phyloP scores from a whole-genome alignment of 2,329 filamentous ascomycete species.

The Xylaria sp. region DNA sequence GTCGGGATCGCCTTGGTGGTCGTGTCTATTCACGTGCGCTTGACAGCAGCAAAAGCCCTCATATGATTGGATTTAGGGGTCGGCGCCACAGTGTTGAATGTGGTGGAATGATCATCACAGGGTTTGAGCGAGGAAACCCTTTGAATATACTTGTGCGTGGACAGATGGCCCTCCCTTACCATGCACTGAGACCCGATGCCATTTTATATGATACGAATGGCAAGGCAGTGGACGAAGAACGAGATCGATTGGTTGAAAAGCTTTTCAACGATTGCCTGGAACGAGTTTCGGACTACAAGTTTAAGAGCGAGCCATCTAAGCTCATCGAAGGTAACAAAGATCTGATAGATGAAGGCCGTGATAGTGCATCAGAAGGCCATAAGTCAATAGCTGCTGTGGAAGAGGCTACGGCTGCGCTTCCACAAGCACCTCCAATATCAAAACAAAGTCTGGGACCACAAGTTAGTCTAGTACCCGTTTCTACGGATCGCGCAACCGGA shows the following conservation, averaged over 20 bases:
- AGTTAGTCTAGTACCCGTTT: constrained; percentile 69
- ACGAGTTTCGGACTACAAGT: constrained; percentile 88
- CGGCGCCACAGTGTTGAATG: constrained; percentile 87
- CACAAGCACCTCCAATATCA: constrained; percentile 62
- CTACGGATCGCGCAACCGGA: constrained; percentile 75
- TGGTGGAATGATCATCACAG: constrained; percentile 98
- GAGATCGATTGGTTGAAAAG: constrained; percentile 86
- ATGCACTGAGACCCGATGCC: constrained; percentile 80
- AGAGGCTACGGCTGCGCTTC: constrained; percentile 72
- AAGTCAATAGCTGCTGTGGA: constrained; percentile 79
- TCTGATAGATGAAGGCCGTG: constrained; percentile 83
- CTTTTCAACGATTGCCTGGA: constrained; percentile 96
- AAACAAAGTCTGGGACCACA: constrained; percentile 64
- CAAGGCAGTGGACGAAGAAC: constrained; percentile 77
- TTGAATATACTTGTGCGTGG: constrained; percentile 90
- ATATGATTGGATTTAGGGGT: constrained; percentile 63
- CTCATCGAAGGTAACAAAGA: constrained; percentile 85
- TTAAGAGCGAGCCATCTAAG: constrained; percentile 74
- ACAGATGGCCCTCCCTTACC: constrained; percentile 87
- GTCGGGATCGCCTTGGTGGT: constrained; percentile 85
- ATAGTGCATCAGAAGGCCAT: constrained; percentile 75
- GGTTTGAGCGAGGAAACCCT: constrained; percentile 95
- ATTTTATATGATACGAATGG: constrained; percentile 90
- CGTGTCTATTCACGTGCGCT: constrained; percentile 87
- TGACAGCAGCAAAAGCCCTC: constrained; percentile 65